Percentiles rank a stretch among this genome's conserved stretches.
phyloP scores from a whole-genome alignment of 129 eudicot species.

The Centaurea solstitialis region DNA sequence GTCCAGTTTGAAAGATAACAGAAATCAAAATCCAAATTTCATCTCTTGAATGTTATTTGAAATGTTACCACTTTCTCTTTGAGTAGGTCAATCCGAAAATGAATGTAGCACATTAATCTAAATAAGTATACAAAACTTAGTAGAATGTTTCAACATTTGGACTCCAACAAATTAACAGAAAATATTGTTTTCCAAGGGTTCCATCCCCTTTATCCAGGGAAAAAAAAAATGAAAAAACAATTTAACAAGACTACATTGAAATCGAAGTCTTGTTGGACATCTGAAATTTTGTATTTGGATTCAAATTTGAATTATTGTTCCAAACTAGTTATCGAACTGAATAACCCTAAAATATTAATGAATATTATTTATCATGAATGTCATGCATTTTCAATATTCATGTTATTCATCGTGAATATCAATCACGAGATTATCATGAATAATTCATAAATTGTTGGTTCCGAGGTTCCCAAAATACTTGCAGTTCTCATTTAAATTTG shows the following conservation, averaged over 20 bases:
- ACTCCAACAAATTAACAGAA: background rate
- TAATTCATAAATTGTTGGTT: no score
- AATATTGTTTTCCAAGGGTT: background rate
- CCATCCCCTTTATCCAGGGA: background rate
- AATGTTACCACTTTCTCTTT: background rate
- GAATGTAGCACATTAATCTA: background rate
- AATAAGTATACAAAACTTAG: background rate
- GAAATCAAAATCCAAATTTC: background rate
- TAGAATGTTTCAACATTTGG: background rate
- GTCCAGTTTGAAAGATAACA: background rate
- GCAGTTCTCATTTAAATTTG: no score
- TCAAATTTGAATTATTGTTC: no score
- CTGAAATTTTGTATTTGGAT: no score
- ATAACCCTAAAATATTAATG: background rate
- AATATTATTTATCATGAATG: no score
- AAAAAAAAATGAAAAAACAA: no score
- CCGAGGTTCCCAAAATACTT: no score
- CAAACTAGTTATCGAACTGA: no score
- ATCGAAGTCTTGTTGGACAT: background rate
- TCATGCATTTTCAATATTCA: no score
- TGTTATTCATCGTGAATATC: background rate
- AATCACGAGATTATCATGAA: background rate
- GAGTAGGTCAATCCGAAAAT: background rate
- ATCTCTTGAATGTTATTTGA: background rate
- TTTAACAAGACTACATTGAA: background rate